Evolutionary conservation across 1,139 yeast species (phyloP), one percentile per base, ranked within the genome.

Genomic region (Diutina rugosa): DNA sequence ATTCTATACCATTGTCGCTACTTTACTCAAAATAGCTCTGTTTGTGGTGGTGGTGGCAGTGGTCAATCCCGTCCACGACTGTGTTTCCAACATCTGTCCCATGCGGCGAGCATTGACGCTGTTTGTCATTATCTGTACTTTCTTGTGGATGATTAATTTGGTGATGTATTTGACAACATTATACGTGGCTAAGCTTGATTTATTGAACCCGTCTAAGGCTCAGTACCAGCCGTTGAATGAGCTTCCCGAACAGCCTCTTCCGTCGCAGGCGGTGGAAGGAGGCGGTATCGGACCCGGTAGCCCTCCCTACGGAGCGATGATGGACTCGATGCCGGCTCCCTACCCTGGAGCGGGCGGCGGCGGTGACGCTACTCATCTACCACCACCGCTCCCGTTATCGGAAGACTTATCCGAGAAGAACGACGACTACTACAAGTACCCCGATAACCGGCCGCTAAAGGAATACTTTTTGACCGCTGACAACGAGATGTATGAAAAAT

Each of bases 101-200:
- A 62, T 72, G 59, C 62, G 80, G 55, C 68, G 68, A 58, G 77
- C 77, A 2, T 64, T 72, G 47, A 70, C 75, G 44, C 71, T 77
- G 0, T 71, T 76, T 46, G 65, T 72, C 16, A 72, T 74, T 6
- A 65, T 75, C 5, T 72, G 77, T 3, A 71, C 75, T 5, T 72
- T 76, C 54, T 56, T 74, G 28, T 76, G 80, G 80, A 59, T 74
- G 12, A 64, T 66, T 32, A 73, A 72, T 56, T 62, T 74, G 57
- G 71, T 72, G 4, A 72, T 73, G 70, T 75, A 73, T 57, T 59
- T 72, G 16, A 75, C 79, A 8, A 73, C 78, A 0, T 61, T 72
- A 32, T 74, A 74, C 61, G 74, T 76, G n/a, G 72, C 77, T 1
- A 60, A 74, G 47, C 63, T 75, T 58, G 71, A 53, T 18, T 9